Conservation (phyloP, 331 rosid species). For the Malus hybrid region DNA sequence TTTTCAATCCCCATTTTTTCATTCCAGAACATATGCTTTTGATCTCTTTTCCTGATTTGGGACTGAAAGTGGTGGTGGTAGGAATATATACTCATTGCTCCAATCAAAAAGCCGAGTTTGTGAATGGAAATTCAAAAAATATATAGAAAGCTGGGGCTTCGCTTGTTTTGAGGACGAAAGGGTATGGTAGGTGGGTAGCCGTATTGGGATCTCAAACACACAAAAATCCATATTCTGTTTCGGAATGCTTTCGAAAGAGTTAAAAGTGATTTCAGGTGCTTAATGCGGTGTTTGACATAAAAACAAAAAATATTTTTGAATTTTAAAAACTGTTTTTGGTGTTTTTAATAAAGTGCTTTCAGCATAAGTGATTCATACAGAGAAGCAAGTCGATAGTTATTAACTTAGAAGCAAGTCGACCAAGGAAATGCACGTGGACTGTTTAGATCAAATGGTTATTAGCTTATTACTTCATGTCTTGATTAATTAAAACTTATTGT, state of each 20-base stretch:
- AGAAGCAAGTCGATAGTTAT: background rate
- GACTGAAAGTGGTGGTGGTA: background rate
- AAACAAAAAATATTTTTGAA: too few relatives aligned
- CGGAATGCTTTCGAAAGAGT: too few relatives aligned
- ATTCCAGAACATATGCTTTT: background rate
- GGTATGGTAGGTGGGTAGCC: background rate
- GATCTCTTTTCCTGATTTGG: background rate
- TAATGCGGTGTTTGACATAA: background rate
- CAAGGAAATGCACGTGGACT: background rate
- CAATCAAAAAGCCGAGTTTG: background rate
- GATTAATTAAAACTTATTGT: background rate
- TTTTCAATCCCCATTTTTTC: background rate
- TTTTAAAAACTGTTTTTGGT: too few relatives aligned
- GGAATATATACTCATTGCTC: constrained; percentile 1
- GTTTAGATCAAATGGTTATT: background rate
- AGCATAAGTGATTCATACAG: background rate
- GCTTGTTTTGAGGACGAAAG: background rate
- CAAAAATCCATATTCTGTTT: too few relatives aligned
- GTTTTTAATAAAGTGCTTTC: background rate
- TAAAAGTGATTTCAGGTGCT: background rate
- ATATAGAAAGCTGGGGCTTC: background rate
- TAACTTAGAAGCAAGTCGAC: background rate
- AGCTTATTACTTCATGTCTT: background rate
- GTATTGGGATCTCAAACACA: background rate
- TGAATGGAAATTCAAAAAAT: background rate